These are phyloP conservation scores for Brassica balearica DNA, from an alignment of 441 rosid genomes.

Conservation along the genomic window DNA sequence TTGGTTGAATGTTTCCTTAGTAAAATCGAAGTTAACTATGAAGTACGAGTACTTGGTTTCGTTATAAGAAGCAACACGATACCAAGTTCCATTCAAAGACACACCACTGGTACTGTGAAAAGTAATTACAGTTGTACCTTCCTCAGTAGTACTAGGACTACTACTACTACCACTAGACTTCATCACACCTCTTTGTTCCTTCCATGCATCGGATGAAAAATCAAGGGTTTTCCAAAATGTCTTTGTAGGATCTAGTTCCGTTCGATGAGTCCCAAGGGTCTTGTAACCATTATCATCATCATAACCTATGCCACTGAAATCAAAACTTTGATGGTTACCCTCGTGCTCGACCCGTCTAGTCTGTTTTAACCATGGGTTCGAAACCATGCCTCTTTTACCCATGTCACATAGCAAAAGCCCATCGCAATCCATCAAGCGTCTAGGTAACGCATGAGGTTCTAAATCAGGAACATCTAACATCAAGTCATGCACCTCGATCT, in stretches of 20 bases:
- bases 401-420: slow-evolving; percentile 1
- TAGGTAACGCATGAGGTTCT: background rate
- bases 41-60: background rate
- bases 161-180: background rate
- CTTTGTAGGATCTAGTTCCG: background rate
- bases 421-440: background rate
- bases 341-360: background rate
- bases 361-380: background rate
- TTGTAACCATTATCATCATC: background rate
- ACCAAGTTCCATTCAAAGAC: slow-evolving; percentile 4
- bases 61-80: background rate
- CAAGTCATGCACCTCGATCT: background rate
- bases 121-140: background rate
- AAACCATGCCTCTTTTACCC: background rate
- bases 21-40: background rate
- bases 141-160: background rate
- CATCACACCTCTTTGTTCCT: background rate
- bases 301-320: background rate
- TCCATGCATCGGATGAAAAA: background rate
- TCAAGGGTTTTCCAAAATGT: background rate
- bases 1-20: background rate
- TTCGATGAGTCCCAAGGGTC: background rate
- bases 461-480: background rate
- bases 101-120: background rate
- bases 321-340: background rate